These are phyloP conservation scores for Leccinellum luteum DNA, from an alignment of 768 basidiomycete species.

Conservation along the genomic window DNA sequence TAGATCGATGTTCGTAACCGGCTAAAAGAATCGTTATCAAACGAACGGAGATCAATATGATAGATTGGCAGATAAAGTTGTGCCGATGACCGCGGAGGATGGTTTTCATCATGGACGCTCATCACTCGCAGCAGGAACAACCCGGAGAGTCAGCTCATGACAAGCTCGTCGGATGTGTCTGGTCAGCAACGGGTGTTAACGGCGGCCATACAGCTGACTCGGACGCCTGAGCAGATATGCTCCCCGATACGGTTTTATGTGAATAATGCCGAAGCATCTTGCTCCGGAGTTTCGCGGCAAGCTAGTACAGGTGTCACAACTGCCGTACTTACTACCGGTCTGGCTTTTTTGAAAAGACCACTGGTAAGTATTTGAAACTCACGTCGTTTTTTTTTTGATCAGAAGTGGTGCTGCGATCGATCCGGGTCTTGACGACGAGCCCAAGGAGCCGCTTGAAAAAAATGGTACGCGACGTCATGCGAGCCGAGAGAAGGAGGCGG, in stretches of 20 bases:
- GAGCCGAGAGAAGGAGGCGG: too few species aligned
- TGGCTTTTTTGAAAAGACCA: too few species aligned
- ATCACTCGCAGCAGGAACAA: not conserved
- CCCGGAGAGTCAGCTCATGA: not conserved
- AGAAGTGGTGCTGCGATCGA: too few species aligned
- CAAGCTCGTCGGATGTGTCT: not conserved
- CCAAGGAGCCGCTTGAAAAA: too few species aligned
- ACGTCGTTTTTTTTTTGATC: not conserved
- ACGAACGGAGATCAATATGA: not conserved
- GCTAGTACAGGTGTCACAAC: too few species aligned
- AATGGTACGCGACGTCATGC: too few species aligned
- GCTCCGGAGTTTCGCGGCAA: not conserved
- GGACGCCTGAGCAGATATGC: not conserved
- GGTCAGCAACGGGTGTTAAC: not conserved
- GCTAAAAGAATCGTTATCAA: not conserved
- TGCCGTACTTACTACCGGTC: too few species aligned
- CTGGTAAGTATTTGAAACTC: not conserved
- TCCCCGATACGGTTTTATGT: not conserved
- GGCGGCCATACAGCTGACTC: not conserved
- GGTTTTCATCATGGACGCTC: not conserved
- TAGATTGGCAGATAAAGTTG: not conserved
- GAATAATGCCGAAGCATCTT: not conserved
- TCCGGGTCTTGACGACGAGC: too few species aligned
- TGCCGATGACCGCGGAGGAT: not conserved
- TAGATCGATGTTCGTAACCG: not conserved